These are phyloP conservation scores for Datura wrightii DNA, from an alignment of 257 asterid genomes.

Conservation along the genomic window DNA sequence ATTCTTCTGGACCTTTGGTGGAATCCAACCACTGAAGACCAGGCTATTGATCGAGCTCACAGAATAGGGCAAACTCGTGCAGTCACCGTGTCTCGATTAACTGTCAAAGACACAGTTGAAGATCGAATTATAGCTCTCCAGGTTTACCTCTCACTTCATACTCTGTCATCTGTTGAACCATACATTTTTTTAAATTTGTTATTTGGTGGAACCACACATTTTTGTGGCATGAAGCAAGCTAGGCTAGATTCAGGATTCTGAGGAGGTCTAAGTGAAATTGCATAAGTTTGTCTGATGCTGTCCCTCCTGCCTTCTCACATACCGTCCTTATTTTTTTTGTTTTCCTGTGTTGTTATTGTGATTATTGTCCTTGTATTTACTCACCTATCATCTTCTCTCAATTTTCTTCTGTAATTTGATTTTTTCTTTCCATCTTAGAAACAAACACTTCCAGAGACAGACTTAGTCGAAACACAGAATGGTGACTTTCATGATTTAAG, in stretches of 20 bases:
- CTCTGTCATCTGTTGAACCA: neutral
- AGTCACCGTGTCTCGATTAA: constrained; percentile 87
- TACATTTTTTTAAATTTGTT: neutral
- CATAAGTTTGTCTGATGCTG: neutral
- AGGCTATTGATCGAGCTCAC: constrained; percentile 97
- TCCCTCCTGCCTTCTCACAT: neutral
- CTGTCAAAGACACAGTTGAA: constrained; percentile 88
- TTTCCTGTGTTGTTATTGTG: neutral
- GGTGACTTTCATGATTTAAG: neutral
- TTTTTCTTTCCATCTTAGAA: no score
- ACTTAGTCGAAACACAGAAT: neutral
- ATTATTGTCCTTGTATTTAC: neutral
- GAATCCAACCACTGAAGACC: constrained; percentile 99
- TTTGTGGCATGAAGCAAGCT: neutral
- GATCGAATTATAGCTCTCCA: constrained; percentile 96
- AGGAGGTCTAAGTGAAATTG: neutral
- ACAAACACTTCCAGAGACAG: neutral
- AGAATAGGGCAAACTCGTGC: constrained; percentile 97
- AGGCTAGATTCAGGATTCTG: neutral
- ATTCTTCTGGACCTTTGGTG: constrained; percentile 99
- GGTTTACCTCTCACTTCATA: constrained; percentile 49
- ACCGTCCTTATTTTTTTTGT: neutral
- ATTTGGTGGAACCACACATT: neutral
- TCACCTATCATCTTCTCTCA: neutral
- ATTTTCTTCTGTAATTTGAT: neutral